Conservation (phyloP, 2,329 filamentous ascomycete species). For the Epichloe typhina region DNA sequence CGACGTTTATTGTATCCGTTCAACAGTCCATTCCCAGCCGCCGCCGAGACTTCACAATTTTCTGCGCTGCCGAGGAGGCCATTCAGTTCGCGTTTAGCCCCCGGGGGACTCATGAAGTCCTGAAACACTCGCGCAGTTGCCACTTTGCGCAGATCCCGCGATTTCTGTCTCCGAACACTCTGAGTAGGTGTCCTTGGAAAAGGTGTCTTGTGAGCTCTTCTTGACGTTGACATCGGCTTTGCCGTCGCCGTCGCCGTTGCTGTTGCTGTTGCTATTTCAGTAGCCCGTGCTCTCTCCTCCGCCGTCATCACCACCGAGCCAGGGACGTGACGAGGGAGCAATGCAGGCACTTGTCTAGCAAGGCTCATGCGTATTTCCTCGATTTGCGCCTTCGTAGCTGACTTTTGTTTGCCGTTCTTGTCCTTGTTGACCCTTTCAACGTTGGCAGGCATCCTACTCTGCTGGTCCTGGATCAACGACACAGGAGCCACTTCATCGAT, state of each 20-base stretch:
- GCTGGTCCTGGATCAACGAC: not conserved
- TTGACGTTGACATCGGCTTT: not conserved
- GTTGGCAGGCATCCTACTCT: not conserved
- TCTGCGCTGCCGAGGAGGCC: not conserved
- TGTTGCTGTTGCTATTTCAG: not conserved
- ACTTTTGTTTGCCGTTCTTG: not conserved
- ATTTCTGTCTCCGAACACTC: not conserved
- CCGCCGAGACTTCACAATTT: not conserved
- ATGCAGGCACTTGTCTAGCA: not conserved
- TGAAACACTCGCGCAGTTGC: not conserved
- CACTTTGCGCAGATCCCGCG: not conserved
- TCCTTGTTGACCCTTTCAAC: not conserved
- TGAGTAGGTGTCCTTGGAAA: not conserved
- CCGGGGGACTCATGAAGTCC: not conserved
- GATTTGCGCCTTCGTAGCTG: not conserved
- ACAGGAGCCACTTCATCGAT: not conserved
- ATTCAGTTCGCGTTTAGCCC: not conserved
- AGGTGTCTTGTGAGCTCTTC: not conserved
- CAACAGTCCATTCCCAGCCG: not conserved
- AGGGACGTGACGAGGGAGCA: constrained; percentile 2
- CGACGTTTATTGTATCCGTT: not conserved
- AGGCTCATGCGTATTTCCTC: constrained; percentile 1
- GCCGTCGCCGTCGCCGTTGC: not conserved
- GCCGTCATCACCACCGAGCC: constrained; percentile 1
- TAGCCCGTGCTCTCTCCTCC: constrained; percentile 1